Evolutionary conservation across 1,284 basidiomycete genomes (phyloP), one percentile per base, ranked within the genome.

Genomic region (Lentinula novae-zelandiae): DNA sequence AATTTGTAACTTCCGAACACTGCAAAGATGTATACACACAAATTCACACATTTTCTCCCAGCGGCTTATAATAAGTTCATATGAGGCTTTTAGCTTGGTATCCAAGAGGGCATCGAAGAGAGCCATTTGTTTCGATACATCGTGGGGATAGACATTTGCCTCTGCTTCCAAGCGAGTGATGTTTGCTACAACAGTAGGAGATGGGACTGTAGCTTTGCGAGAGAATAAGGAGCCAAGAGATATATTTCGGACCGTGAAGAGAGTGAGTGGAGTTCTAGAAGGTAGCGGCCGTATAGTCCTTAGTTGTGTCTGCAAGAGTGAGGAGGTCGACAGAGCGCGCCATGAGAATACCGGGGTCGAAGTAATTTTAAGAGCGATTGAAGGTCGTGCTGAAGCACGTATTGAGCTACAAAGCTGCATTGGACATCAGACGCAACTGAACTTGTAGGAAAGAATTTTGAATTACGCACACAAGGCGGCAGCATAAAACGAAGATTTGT

Each of bases 41-140:
- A 87, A 90, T 81, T 92, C 87, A 67, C 82, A 83, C 81, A 87
- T 85, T 64, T 86, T 79, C 69, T 93, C 90, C 90, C 91, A 93
- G 61, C 90, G 82, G 67, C 78, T 84, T 62, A 90, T 82, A 63
- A 92, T 75, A 31, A 89, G 75, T 61, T 91, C 86, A 71, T 86
- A 86, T 1, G 85, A 90, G 10, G 85, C 80, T 63, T 82, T 83
- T 34, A 86, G 76, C 54, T 84, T 82, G 0, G 87, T 87, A 0
- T 82, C 82, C 31, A 81, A 67, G 36, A 93, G 73, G 10, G 87
- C 89, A 40, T 83, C 80, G 69, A 86, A 89, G n/a, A 92, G 75
- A 3, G 82, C 77, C 58, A 92, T 72, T 68, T 93, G 91, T 66
- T 85, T 88, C 27, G 76, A 66, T 31, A 87, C 72, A 73, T 92